These are phyloP conservation scores for Ascochyta koolunga DNA, from an alignment of 2,329 filamentous ascomycete species.

Conservation along the genomic window DNA sequence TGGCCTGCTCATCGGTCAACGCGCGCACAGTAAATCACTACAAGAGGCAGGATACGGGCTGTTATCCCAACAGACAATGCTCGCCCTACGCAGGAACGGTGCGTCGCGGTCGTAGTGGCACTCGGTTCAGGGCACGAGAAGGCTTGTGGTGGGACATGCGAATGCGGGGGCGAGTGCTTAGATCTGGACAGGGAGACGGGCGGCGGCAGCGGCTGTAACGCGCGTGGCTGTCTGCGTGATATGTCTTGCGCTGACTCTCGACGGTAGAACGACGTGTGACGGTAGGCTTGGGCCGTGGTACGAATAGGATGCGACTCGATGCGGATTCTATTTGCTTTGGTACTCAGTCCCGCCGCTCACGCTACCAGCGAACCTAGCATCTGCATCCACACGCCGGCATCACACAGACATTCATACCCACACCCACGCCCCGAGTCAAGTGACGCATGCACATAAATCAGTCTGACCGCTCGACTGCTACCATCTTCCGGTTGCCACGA, in stretches of 20 bases:
- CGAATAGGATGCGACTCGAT: constrained; percentile 6
- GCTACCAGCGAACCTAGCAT: constrained; percentile 7
- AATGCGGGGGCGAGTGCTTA: constrained; percentile 12
- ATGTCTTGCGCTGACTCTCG: background rate
- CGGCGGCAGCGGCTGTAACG: constrained; percentile 12
- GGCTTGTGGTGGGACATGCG: constrained; percentile 16
- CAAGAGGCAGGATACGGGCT: background rate
- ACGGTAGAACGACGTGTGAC: constrained; percentile 1
- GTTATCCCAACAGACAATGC: constrained; percentile 10
- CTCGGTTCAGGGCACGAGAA: constrained; percentile 8
- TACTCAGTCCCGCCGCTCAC: constrained; percentile 7
- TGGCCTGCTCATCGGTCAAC: constrained; percentile 20
- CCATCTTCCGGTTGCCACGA: background rate
- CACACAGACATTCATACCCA: background rate
- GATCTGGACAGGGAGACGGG: constrained; percentile 2
- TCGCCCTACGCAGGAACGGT: constrained; percentile 10
- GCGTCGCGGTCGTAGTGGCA: constrained; percentile 9
- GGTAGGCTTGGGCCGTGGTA: constrained; percentile 4
- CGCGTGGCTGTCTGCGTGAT: constrained; percentile 8
- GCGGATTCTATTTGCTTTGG: constrained; percentile 8
- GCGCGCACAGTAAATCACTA: constrained; percentile 10
- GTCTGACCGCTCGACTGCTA: background rate
- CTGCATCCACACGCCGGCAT: constrained; percentile 6
- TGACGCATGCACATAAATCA: background rate
- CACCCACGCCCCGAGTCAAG: background rate